Conservation (phyloP, 2,329 filamentous ascomycete species). For the Lecanicillium sp. region DNA sequence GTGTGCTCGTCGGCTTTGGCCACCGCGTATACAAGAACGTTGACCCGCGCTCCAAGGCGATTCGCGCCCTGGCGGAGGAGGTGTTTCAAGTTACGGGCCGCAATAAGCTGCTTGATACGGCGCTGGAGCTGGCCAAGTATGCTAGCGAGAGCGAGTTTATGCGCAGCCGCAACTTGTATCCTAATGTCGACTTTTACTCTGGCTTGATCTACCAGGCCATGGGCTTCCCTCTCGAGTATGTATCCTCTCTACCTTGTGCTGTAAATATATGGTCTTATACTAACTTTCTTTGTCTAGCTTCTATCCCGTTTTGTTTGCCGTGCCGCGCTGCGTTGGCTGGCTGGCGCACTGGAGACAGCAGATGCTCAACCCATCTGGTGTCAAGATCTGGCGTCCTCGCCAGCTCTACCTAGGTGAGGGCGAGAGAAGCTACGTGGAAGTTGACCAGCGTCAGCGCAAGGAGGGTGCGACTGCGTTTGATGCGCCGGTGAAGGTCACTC, state of each 20-base stretch:
- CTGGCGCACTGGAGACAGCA: conserved; percentile 43
- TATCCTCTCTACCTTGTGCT: conserved; percentile 2
- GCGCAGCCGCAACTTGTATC: conserved; percentile 38
- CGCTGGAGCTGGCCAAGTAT: conserved; percentile 35
- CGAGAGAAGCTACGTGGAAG: conserved; percentile 34
- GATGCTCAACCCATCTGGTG: conserved; percentile 35
- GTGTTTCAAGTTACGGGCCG: conserved; percentile 41
- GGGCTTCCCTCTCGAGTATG: conserved; percentile 40
- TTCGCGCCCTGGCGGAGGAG: conserved; percentile 38
- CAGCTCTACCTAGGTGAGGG: conserved; percentile 39
- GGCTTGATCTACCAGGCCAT: conserved; percentile 44
- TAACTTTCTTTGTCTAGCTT: conserved; percentile 22
- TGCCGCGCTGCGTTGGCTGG: conserved; percentile 42
- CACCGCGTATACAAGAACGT: conserved; percentile 47
- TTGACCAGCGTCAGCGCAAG: conserved; percentile 23
- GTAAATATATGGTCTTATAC: neutral
- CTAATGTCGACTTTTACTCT: conserved; percentile 45
- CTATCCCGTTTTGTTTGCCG: conserved; percentile 42
- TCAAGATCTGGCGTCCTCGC: conserved; percentile 42
- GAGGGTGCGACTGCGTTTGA: conserved; percentile 23
- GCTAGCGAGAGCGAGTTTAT: conserved; percentile 38
- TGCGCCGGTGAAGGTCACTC: conserved; percentile 25
- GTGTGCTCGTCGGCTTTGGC: conserved; percentile 46
- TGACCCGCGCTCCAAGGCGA: conserved; percentile 42
- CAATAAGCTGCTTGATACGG: conserved; percentile 43